Evolutionary conservation across 305 asterid genomes (phyloP), one percentile per base, ranked within the genome.

Genomic region (Fraxinus sp.): DNA sequence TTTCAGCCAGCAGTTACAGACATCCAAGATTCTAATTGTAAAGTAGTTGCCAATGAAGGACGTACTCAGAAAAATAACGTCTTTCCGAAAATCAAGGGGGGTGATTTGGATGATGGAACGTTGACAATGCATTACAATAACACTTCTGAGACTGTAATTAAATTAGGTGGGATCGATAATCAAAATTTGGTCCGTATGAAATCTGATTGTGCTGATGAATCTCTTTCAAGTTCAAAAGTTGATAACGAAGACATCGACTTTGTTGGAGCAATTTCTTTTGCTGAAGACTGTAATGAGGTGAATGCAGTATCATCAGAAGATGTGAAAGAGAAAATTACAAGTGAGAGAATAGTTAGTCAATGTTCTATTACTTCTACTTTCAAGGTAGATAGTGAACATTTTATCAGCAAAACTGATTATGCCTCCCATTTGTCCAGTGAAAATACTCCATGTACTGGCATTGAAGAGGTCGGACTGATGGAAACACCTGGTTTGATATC

Each of bases 61-160:
- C 80, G 62, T 74, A 82, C 87, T 26, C 84, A 78, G 64, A 86
- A 82, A 77, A 86, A 83, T 80, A 88, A 33, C 7, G 84, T 86
- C 81, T 91, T 91, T 64, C 92, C 94, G 0, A 91, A 91, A 86
- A 89, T 97, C 84, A 97, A 92, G 89, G 94, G 97, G 98, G 98
- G 99, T 68, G 96, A 97, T 85, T 88, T 97, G 91, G 98, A 93
- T 85, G 99, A 94, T 86, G 88, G 91, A 80, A 89, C 93, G 32
- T 91, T 94, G 85, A 81, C 87, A 77, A 70, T 83, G 72, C 91
- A 91, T 85, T 91, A 86, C 32, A 91, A 90, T 80, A 89, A 84
- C 84, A 77, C 89, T 76, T 85, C 83, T 85, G 90, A 85, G 81
- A 85, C 83, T 85, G 94, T 87, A 78, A 80, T 85, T 70, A 85